These are phyloP conservation scores for Auxenochlorella protothecoides DNA, from an alignment of 139 green algal genomes.

Conservation along the genomic window DNA sequence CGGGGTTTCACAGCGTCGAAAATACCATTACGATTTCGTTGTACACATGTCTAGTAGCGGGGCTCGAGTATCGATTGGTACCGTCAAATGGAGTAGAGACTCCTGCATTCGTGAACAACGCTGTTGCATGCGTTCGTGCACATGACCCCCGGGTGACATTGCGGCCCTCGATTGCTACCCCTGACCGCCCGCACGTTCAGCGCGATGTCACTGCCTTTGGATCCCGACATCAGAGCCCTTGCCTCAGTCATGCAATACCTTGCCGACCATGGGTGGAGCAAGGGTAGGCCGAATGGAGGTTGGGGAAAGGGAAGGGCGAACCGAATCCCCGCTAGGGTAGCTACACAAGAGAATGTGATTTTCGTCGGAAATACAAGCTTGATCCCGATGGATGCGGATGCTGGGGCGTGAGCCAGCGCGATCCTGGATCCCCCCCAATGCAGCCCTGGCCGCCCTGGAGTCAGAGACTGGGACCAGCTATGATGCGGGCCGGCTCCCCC, in stretches of 20 bases:
- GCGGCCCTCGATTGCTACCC: background rate
- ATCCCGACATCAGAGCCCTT: conserved; percentile 30
- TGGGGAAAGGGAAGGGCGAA: too few species aligned
- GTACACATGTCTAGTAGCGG: too few species aligned
- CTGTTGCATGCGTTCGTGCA: background rate
- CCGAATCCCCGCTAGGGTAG: too few species aligned
- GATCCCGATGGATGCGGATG: too few species aligned
- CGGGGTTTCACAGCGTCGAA: too few species aligned
- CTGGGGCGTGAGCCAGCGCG: background rate
- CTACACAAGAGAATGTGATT: too few species aligned
- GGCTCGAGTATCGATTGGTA: too few species aligned
- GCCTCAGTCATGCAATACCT: conserved; percentile 42
- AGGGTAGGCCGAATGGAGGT: conserved; percentile 9
- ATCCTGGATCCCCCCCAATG: background rate
- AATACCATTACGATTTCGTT: too few species aligned
- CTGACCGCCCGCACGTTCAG: background rate
- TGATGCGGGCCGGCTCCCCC: conserved; percentile 26
- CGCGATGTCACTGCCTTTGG: background rate
- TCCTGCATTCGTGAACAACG: background rate
- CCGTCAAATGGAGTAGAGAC: too few species aligned
- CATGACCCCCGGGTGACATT: background rate
- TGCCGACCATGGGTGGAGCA: conserved; percentile 26
- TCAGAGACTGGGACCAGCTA: conserved; percentile 20
- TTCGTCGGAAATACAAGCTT: too few species aligned
- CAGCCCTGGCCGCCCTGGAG: conserved; percentile 45